phyloP scores from a whole-genome alignment of 345 rosid species.

The Eutrema heterophyllum region DNA sequence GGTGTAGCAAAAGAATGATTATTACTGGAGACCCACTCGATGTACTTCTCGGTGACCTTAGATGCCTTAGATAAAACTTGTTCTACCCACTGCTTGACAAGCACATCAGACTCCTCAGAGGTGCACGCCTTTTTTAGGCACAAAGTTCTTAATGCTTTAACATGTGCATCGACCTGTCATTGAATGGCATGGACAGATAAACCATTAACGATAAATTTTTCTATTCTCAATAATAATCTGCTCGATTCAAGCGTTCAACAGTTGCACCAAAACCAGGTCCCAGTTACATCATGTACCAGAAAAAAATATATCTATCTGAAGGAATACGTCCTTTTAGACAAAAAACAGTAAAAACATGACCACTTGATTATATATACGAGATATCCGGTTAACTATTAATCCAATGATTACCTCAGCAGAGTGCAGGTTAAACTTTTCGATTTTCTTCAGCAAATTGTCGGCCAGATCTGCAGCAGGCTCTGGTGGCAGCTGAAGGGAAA shows the following conservation, averaged over 20 bases:
- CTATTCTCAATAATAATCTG: neutral
- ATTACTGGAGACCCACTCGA: slow-evolving; percentile 41
- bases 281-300: slow-evolving; percentile 1
- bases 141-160: slow-evolving; percentile 80
- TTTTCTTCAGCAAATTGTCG: slow-evolving; percentile 67
- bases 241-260: neutral
- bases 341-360: neutral
- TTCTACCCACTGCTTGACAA: slow-evolving; percentile 65
- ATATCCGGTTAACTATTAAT: neutral
- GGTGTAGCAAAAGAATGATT: slow-evolving; percentile 55
- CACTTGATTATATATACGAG: neutral
- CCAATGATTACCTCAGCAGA: slow-evolving; percentile 66
- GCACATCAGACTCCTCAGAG: slow-evolving; percentile 57
- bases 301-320: neutral
- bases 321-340: neutral
- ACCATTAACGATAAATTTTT: neutral
- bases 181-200: slow-evolving; percentile 9
- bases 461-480: slow-evolving; percentile 89
- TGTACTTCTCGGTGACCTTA: slow-evolving; percentile 55
- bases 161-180: slow-evolving; percentile 89
- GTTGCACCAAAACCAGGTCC: neutral
- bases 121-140: slow-evolving; percentile 62
- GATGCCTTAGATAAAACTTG: slow-evolving; percentile 62
- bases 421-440: slow-evolving; percentile 81
- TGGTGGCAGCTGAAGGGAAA: slow-evolving; percentile 76